phyloP scores from a whole-genome alignment of 163 green algal species.

The Trebouxia gelatinosa region DNA sequence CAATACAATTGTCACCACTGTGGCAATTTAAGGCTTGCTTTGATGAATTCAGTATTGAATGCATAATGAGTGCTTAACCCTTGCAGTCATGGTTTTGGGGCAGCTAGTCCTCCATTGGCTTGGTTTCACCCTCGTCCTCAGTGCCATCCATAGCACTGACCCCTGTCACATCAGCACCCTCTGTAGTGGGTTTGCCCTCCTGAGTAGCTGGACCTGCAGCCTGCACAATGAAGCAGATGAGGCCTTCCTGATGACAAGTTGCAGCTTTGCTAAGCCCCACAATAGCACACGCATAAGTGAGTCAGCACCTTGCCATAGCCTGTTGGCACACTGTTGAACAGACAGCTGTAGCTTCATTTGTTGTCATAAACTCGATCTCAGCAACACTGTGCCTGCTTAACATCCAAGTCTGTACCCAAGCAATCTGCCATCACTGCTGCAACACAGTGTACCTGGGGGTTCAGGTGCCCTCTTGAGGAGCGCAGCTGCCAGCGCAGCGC shows the following conservation, averaged over 20 bases:
- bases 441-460: slow-evolving; percentile 40
- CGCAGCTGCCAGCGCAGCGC: slow-evolving; percentile 65
- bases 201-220: background rate
- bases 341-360: no score
- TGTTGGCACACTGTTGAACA: no score
- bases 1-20: no score
- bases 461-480: slow-evolving; percentile 51
- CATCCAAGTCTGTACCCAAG: no score
- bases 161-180: background rate
- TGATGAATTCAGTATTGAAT: no score
- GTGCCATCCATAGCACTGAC: slow-evolving; percentile 18
- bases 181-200: background rate
- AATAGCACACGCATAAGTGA: no score
- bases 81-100: no score
- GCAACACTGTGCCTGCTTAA: background rate
- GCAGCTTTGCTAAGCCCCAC: background rate
- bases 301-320: no score
- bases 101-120: slow-evolving; percentile 25
- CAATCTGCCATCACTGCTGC: no score
- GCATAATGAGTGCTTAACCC: no score
- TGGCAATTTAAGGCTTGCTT: no score
- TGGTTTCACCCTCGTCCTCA: slow-evolving; percentile 13
- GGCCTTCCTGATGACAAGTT: background rate
- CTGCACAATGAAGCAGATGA: background rate
- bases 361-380: no score